Conservation (phyloP, 352 stramenopile species). For the Pythium coloratum region DNA sequence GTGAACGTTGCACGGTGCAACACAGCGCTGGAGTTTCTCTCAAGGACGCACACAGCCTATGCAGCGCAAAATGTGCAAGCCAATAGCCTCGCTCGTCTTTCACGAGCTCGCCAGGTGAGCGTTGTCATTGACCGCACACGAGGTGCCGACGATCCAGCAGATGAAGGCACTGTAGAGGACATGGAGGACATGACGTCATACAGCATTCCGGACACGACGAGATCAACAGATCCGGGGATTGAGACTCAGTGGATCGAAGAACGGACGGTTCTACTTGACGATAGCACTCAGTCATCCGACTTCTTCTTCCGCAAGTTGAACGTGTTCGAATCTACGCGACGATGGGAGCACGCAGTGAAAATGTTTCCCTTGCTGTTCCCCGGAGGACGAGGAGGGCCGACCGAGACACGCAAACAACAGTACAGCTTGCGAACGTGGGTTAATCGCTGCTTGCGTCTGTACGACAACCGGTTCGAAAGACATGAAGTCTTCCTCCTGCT, state of each 20-base stretch:
- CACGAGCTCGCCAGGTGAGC: neutral
- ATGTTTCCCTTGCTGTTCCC: constrained; percentile 7
- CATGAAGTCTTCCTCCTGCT: constrained; percentile 5
- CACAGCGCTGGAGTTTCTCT: constrained; percentile 1
- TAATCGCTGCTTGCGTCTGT: neutral
- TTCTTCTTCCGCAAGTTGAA: constrained; percentile 8
- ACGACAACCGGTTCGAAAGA: neutral
- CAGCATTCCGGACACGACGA: neutral
- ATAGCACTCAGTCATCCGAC: neutral
- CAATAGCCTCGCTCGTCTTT: neutral
- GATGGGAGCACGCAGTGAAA: neutral
- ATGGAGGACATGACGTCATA: neutral
- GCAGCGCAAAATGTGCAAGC: neutral
- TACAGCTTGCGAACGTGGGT: constrained; percentile 3
- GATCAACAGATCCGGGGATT: neutral
- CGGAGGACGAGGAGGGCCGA: neutral
- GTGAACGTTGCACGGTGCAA: neutral
- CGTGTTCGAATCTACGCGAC: neutral
- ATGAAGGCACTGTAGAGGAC: neutral
- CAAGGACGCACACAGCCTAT: neutral
- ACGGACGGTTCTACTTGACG: constrained; percentile 1
- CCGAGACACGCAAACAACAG: neutral
- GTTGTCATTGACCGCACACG: neutral
- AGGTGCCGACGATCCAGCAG: neutral
- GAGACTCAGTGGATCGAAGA: constrained; percentile 3